Base-by-base conservation (phyloP, 1,284 basidiomycete species). In the Irpex rosettiformis region DNA sequence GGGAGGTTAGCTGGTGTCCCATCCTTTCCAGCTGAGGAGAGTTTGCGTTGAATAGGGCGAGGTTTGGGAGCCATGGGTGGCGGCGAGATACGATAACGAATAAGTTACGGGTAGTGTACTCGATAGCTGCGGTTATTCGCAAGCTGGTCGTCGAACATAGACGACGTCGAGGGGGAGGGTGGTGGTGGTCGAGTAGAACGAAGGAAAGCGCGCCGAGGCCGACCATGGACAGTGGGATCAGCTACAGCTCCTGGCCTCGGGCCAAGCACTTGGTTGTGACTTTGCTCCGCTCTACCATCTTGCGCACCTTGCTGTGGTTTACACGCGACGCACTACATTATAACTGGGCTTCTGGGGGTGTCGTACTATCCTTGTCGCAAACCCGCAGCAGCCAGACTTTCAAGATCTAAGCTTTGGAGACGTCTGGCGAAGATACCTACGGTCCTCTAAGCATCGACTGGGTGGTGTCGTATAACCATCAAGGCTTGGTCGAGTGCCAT, bases 21-120 rank as follows among this genome's bases (percentile, higher is more conserved):
- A 58, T 61, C 70, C 33, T 65, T 71, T 8, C 61, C 33, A 5
- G 66, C 58, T 2, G 63, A 42, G 4, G 69, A 68, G 7, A 61
- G 42, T 52, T 67, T 70, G 49, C 67, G 66, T 47, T 52, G 51
- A 10, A 64, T 47, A 2, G 66, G 64, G 22, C 69, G 63, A 42
- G 70, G 69, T 60, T 68, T 71, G 1, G 70, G 72, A 22, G 70
- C 60, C 70, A 71, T 71, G 29, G 22, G 18, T 24, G 10, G 18
- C n/a, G 43, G 6, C 49, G 37, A 18, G 52, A 45, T 56, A 58
- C 37, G 30, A 27, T 40, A 33, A 57, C 6, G 8, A 48, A 57
- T 48, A 57, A 40, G 16, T 56, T 60, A 47, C 25, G n/a, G n/a
- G n/a, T n/a, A n/a, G n/a, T n/a, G n/a, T n/a, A n/a, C n/a, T n/a